A percentile compares a stretch with the other conserved stretches of the same genome.
Conservation (phyloP, 2,329 filamentous ascomycete species). For the Colletotrichum shisoi region DNA sequence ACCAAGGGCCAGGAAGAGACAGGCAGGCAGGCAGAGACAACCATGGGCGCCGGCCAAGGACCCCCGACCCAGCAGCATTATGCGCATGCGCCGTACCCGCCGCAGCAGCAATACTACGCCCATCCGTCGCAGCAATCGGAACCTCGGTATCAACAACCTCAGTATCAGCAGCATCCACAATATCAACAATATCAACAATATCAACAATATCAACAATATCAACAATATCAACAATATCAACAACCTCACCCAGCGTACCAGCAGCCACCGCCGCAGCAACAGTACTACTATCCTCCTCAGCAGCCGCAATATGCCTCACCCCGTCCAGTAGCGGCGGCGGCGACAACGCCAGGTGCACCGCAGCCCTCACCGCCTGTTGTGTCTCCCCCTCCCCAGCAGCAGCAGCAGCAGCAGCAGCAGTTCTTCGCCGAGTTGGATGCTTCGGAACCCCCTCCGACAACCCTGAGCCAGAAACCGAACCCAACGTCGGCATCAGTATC, state of each 20-base stretch:
- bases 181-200: conserved; percentile 15
- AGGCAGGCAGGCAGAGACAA: conserved; percentile 1
- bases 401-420: conserved; percentile 28
- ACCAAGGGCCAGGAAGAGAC: neutral
- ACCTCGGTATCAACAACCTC: neutral
- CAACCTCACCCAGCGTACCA: conserved; percentile 22
- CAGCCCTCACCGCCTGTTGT: neutral
- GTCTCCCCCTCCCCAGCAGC: conserved; percentile 8
- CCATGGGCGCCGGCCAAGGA: conserved; percentile 31
- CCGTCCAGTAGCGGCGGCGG: neutral
- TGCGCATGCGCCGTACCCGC: conserved; percentile 26
- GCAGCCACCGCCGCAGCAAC: conserved; percentile 13
- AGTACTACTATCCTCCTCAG: conserved; percentile 30
- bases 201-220: conserved; percentile 3
- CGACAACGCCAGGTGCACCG: no score
- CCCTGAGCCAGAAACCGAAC: neutral
- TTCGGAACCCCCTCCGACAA: neutral
- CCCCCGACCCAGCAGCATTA: conserved; percentile 14
- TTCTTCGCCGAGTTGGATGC: conserved; percentile 39
- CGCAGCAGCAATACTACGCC: conserved; percentile 30
- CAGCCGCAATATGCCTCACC: conserved; percentile 26
- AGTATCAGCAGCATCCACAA: neutral
- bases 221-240: conserved; percentile 15
- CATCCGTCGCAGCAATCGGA: conserved; percentile 14
- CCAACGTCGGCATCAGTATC: conserved; percentile 21